Evolutionary conservation across 805 yeast species (phyloP).

Genomic region (Cyberlindnera xylosilytica): DNA sequence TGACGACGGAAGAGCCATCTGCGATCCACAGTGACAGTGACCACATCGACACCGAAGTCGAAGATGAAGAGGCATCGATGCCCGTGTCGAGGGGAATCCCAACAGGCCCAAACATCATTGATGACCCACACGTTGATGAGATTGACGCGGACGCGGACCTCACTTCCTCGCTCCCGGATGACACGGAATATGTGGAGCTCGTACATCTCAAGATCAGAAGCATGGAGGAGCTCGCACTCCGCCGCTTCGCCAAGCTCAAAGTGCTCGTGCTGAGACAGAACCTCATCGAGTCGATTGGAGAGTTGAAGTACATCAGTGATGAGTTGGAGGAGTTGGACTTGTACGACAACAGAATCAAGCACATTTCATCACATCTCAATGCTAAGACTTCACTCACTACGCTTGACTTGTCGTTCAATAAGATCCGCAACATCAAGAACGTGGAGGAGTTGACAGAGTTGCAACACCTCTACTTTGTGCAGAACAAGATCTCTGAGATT

Average conservation of each 20-base stretch:
- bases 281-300: constrained; percentile 68
- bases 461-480: constrained; percentile 78
- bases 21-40: constrained; percentile 22
- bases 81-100: constrained; percentile 13
- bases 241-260: constrained; percentile 55
- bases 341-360: constrained; percentile 88
- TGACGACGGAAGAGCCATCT: constrained; percentile 6
- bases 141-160: constrained; percentile 70
- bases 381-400: constrained; percentile 52
- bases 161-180: constrained; percentile 50
- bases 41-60: constrained; percentile 22
- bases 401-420: constrained; percentile 87
- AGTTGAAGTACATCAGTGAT: constrained; percentile 56
- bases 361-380: constrained; percentile 69
- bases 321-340: constrained; percentile 77
- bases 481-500: constrained; percentile 76
- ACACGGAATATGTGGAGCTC: constrained; percentile 58
- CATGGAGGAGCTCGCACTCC: constrained; percentile 56
- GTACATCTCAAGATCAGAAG: constrained; percentile 67
- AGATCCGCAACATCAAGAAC: constrained; percentile 81
- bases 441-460: constrained; percentile 58
- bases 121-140: constrained; percentile 41
- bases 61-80: constrained; percentile 12
- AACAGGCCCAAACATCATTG: constrained; percentile 19
- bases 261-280: constrained; percentile 79